These are phyloP conservation scores for Echites panduratus DNA, from an alignment of 257 asterid species.

Conservation along the genomic window DNA sequence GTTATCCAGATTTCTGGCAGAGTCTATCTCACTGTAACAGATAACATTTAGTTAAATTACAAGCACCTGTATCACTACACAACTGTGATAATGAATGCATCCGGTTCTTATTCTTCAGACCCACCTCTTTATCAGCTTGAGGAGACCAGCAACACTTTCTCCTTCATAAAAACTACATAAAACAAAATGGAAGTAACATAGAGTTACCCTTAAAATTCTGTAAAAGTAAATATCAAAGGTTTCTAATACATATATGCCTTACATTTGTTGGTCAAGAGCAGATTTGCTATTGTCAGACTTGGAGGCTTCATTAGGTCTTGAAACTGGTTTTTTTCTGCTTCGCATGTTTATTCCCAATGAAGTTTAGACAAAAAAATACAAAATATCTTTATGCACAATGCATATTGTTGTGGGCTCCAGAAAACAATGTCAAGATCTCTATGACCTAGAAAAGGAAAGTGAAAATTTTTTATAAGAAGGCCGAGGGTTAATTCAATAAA, in stretches of 20 bases:
- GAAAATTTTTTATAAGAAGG: no score
- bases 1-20: conserved; percentile 31
- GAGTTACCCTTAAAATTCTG: not conserved
- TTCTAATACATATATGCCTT: not conserved
- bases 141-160: conserved; percentile 47
- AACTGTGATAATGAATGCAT: not conserved
- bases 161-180: conserved; percentile 57
- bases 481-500: not conserved
- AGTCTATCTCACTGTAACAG: conserved; percentile 55
- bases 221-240: not conserved
- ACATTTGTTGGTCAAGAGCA: conserved; percentile 10
- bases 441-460: not conserved
- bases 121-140: conserved; percentile 46
- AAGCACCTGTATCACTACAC: not conserved
- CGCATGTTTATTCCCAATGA: conserved; percentile 4
- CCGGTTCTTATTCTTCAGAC: not conserved
- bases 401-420: not conserved
- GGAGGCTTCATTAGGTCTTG: conserved; percentile 2
- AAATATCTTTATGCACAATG: not conserved
- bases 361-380: not conserved
- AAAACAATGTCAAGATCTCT: not conserved
- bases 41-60: not conserved
- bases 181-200: not conserved
- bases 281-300: not conserved
- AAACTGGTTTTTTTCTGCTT: not conserved